These are phyloP conservation scores for Voacanga thouarsii DNA, from an alignment of 257 asterid genomes.

Conservation along the genomic window DNA sequence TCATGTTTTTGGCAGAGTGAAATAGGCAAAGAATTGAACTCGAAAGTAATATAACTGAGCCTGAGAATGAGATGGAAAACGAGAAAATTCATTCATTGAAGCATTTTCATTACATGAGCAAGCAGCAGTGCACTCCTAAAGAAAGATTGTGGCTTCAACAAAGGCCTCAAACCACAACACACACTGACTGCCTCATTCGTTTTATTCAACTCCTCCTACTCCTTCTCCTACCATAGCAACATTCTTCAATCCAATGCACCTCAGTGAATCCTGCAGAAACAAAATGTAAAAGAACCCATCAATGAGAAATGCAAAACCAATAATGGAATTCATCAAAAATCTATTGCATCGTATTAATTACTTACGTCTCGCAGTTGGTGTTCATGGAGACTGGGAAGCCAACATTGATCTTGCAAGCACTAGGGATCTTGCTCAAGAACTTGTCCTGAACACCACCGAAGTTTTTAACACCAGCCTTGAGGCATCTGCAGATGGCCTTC, in stretches of 20 bases:
- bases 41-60: not conserved
- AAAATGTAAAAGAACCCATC: not conserved
- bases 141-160: not conserved
- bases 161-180: not conserved
- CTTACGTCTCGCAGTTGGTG: constrained; percentile 55
- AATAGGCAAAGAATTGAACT: not conserved
- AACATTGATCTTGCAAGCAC: constrained; percentile 47
- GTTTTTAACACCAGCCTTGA: constrained; percentile 48
- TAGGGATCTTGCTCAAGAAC: constrained; percentile 51
- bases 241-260: not conserved
- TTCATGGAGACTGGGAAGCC: constrained; percentile 58
- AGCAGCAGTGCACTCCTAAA: too few relatives aligned
- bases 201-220: constrained; percentile 15
- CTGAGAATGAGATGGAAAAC: not conserved
- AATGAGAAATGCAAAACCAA: not conserved
- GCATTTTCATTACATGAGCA: not conserved
- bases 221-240: not conserved
- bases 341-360: not conserved
- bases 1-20: not conserved
- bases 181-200: not conserved
- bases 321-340: not conserved
- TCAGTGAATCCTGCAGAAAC: constrained; percentile 17
- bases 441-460: constrained; percentile 50
- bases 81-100: not conserved
- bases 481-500: constrained; percentile 63